Conservation (phyloP, 306 rosid genomes). For the Cucurbita maxima region DNA sequence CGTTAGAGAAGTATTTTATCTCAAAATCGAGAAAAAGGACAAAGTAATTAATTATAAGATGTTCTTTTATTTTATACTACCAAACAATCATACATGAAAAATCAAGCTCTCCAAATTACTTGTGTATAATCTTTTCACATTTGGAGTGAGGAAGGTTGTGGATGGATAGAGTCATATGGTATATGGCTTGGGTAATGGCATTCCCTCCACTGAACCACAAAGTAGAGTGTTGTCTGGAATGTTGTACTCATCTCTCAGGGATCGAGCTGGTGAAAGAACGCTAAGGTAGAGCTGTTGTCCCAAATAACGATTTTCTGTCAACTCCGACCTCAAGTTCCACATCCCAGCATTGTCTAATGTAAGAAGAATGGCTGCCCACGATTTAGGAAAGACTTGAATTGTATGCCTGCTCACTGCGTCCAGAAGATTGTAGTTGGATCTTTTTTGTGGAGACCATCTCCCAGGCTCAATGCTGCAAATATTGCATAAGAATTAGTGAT, state of each 20-base stretch:
- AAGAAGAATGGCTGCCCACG: constrained; percentile 9
- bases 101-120: not conserved
- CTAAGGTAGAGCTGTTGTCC: not conserved
- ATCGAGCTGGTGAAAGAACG: not conserved
- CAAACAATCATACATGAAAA: not conserved
- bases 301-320: constrained; percentile 2
- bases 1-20: no score
- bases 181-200: not conserved
- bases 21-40: no score
- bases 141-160: not conserved
- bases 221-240: not conserved
- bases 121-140: not conserved
- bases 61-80: not conserved
- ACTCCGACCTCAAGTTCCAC: constrained; percentile 12
- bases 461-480: constrained; percentile 50
- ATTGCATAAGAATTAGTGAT: not conserved
- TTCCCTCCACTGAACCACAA: not conserved
- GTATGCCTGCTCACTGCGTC: constrained; percentile 72
- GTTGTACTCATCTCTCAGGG: not conserved
- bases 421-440: constrained; percentile 24
- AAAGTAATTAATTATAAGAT: not conserved
- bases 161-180: not conserved
- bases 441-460: constrained; percentile 42
- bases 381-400: constrained; percentile 43
- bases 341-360: constrained; percentile 19